Percentiles rank a stretch among this genome's conserved stretches.
Conservation (phyloP, 257 asterid genomes). For the Solanum chilense region DNA sequence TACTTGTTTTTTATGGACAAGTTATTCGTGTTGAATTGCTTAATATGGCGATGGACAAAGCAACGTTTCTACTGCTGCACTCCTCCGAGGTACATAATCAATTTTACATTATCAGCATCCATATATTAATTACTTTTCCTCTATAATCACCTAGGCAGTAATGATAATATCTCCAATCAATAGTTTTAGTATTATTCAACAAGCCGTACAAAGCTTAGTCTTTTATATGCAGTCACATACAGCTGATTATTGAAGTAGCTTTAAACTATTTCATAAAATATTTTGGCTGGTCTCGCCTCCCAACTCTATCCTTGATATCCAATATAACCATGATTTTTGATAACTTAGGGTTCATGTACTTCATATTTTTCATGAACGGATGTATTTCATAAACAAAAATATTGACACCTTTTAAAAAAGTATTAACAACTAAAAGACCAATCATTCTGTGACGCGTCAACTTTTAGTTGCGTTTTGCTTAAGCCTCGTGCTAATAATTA, state of each 20-base stretch:
- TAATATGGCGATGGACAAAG: background rate
- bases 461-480: background rate
- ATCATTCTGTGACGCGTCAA: too few relatives aligned
- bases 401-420: too few relatives aligned
- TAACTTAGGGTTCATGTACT: too few relatives aligned
- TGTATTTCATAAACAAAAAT: too few relatives aligned
- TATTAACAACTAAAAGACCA: too few relatives aligned
- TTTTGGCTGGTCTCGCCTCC: background rate
- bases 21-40: background rate
- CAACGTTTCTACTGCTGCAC: background rate
- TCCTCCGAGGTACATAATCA: background rate
- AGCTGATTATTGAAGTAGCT: background rate
- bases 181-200: background rate
- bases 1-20: background rate
- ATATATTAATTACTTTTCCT: too few relatives aligned
- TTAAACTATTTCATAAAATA: background rate
- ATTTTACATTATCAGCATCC: background rate
- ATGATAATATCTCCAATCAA: background rate
- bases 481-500: too few relatives aligned
- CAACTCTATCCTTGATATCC: background rate
- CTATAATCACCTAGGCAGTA: too few relatives aligned
- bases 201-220: too few relatives aligned
- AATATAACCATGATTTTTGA: background rate
- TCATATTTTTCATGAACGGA: too few relatives aligned
- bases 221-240: fast-evolving